Percentiles rank a stretch among this genome's conserved stretches.
Evolutionary conservation across 371 early-diverging fungal species (phyloP).

Genomic region (Zychaea mexicana): DNA sequence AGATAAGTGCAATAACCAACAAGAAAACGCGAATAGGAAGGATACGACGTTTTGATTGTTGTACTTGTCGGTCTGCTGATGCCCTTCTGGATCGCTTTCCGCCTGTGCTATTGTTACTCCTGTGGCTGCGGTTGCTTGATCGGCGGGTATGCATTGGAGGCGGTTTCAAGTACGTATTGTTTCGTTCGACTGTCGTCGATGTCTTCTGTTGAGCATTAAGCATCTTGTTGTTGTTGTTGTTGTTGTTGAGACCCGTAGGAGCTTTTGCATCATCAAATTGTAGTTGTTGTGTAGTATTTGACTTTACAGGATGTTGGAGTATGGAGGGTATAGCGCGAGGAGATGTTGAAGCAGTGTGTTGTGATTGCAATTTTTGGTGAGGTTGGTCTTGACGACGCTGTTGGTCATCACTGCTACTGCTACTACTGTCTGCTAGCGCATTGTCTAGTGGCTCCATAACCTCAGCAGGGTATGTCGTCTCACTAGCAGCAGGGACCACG

Average conservation of each 20-base stretch:
- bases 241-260: background rate
- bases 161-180: background rate
- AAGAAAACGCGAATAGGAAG: slow-evolving; percentile 1
- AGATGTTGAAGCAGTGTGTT: no score
- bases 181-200: background rate
- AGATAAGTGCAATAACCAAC: background rate
- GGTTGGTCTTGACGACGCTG: background rate
- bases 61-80: background rate
- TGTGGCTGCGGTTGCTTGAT: background rate
- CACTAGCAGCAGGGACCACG: no score
- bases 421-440: no score
- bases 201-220: background rate
- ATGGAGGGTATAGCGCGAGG: background rate
- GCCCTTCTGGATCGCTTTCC: background rate
- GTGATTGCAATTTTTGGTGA: background rate
- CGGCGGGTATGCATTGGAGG: background rate
- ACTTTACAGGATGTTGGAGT: background rate
- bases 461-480: no score
- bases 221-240: background rate
- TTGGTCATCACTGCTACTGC: background rate
- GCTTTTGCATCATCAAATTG: background rate
- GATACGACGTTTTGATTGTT: background rate
- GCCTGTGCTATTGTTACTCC: background rate
- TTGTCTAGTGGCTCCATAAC: no score
- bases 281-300: background rate